A percentile compares a stretch with the other conserved stretches of the same genome.
phyloP scores from a whole-genome alignment of 2,329 filamentous ascomycete species.

The Trichoderma harzianum region DNA sequence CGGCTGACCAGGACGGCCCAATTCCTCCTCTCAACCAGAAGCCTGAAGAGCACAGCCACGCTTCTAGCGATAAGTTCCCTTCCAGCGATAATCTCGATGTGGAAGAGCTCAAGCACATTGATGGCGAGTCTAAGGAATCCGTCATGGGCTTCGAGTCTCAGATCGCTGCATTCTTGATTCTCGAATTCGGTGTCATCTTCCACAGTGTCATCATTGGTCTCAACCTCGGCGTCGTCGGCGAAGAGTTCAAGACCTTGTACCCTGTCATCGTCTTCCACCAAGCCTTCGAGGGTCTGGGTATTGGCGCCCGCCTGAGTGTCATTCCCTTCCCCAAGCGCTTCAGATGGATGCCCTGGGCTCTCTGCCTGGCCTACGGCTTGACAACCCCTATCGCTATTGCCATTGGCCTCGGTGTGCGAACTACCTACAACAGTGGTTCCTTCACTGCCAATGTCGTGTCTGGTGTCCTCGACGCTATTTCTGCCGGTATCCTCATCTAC shows the following conservation, averaged over 20 bases:
- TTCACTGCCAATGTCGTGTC: constrained; percentile 61
- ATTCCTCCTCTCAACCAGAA: neutral
- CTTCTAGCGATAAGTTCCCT: constrained; percentile 20
- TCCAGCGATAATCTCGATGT: constrained; percentile 21
- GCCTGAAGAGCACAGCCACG: neutral
- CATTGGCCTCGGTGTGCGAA: constrained; percentile 44
- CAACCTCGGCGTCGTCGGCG: constrained; percentile 56
- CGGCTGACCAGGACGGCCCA: constrained; percentile 36
- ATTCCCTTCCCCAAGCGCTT: constrained; percentile 47
- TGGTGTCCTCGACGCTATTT: constrained; percentile 79
- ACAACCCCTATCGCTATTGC: constrained; percentile 52
- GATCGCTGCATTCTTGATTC: constrained; percentile 45
- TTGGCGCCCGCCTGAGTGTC: constrained; percentile 57
- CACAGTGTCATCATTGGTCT: constrained; percentile 63
- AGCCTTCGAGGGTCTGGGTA: constrained; percentile 60
- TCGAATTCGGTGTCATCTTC: constrained; percentile 61
- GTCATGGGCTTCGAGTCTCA: constrained; percentile 32
- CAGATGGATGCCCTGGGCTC: constrained; percentile 46
- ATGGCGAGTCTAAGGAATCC: constrained; percentile 20
- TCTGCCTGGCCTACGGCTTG: constrained; percentile 47
- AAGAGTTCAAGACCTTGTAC: constrained; percentile 56
- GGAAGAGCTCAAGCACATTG: constrained; percentile 23
- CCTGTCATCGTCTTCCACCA: constrained; percentile 62
- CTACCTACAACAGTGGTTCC: constrained; percentile 28
- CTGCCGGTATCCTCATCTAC: constrained; percentile 81